Base-by-base conservation (phyloP, 2,329 filamentous ascomycete species). In the Phialocephala sp. region DNA sequence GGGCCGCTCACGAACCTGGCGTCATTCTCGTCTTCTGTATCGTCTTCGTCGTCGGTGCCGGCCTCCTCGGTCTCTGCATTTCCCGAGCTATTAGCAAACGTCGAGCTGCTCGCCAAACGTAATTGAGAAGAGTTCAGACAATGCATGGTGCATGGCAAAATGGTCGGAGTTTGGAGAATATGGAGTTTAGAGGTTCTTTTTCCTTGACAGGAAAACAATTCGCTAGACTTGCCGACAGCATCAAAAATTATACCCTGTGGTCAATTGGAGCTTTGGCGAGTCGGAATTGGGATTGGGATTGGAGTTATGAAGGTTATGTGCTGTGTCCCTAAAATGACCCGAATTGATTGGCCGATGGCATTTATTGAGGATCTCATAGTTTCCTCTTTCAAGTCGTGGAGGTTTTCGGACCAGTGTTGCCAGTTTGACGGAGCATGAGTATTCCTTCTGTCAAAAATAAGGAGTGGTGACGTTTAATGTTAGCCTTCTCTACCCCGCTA, bases 21-120 rank as follows among this genome's bases (percentile, higher is more conserved):
- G 85, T 89, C 68, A 81, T 89, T 59, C 79, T 89, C 69, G 87
- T 89, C 64, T 87, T 89, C 77, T 81, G 79, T 76, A 86, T 89
- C 71, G 80, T 88, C 76, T 85, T 85, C 73, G 72, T 87, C 66
- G 83, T 89, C 69, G 80, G 67, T 45, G 63, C 83, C 66, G 82
- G 85, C 32, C 74, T 89, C 58, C 68, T 83, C 63, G 71, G 73
- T 59, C 79, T 89, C 47, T 82, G 84, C 73, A 72, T 84, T 67
- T 80, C 81, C 69, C 80, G 82, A 68, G 79, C 76, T 72, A 75
- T 83, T 64, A 73, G 75, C 11, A 70, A 74, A 45, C 63, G 52
- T 15, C 35, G 41, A n/a, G 20, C 20, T n/a, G 35, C 43, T 24
- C 54, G 32, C 37, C 39, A 50, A 11, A 24, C 22, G 9, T 18